These are phyloP conservation scores for Penicillium carneum DNA, from an alignment of 2,329 filamentous ascomycete species.

Conservation along the genomic window DNA sequence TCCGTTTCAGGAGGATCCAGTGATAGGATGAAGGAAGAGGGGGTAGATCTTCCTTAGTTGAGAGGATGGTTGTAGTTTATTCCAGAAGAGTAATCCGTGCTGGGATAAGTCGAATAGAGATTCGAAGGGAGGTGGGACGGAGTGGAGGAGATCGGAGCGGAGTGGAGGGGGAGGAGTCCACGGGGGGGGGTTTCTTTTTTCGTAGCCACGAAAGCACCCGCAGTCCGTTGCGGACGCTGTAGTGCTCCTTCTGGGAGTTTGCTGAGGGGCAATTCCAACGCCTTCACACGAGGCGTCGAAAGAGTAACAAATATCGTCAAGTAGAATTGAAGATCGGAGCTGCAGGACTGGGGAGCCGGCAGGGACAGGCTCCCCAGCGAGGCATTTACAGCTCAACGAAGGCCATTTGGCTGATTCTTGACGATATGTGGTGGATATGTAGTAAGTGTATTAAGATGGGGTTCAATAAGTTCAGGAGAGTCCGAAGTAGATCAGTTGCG, in stretches of 20 bases:
- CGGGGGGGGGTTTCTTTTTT: conserved; percentile 21
- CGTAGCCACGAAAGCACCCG: conserved; percentile 47
- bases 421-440: conserved; percentile 64
- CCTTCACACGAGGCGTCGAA: conserved; percentile 52
- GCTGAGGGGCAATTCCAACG: conserved; percentile 69
- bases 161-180: conserved; percentile 26
- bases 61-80: conserved; percentile 1
- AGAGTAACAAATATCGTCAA: conserved; percentile 63
- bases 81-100: conserved; percentile 12
- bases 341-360: conserved; percentile 80
- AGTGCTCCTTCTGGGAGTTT: conserved; percentile 51
- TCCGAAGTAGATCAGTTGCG: conserved; percentile 17
- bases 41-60: conserved; percentile 3
- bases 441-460: conserved; percentile 16
- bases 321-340: conserved; percentile 72
- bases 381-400: conserved; percentile 91
- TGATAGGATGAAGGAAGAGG: background rate
- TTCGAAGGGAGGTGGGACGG: conserved; percentile 26
- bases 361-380: conserved; percentile 73
- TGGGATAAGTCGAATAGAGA: conserved; percentile 20
- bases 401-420: conserved; percentile 73
- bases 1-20: conserved; percentile 2
- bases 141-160: conserved; percentile 25
- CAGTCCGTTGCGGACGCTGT: conserved; percentile 45
- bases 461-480: conserved; percentile 23